A percentile compares a stretch with the other conserved stretches of the same genome.
Evolutionary conservation across 2,329 filamentous ascomycete species (phyloP).

Genomic region (Colletotrichum scovillei): DNA sequence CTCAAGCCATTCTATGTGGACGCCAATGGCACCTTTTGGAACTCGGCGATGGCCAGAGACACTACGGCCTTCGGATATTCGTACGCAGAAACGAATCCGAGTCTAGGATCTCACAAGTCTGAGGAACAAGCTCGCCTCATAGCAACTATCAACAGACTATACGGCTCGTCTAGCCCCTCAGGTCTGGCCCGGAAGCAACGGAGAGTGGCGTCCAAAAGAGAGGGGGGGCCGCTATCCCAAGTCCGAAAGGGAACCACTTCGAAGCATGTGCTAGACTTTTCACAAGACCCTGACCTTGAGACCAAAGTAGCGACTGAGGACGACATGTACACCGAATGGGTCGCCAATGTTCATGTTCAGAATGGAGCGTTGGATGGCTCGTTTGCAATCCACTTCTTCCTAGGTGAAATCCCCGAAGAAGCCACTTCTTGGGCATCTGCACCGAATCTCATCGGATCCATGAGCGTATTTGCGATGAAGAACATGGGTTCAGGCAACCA

Average conservation of each 20-base stretch:
- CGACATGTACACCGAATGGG: slow-evolving; percentile 70
- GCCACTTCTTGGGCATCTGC: slow-evolving; percentile 61
- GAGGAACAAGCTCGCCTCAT: slow-evolving; percentile 56
- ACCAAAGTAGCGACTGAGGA: slow-evolving; percentile 35
- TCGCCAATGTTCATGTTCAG: slow-evolving; percentile 72
- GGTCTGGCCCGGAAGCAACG: slow-evolving; percentile 28
- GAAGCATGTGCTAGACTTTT: slow-evolving; percentile 11
- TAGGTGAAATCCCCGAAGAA: slow-evolving; percentile 64
- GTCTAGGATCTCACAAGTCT: slow-evolving; percentile 48
- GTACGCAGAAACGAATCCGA: slow-evolving; percentile 70
- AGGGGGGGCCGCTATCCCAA: background rate
- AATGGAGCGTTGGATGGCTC: slow-evolving; percentile 71
- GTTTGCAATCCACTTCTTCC: slow-evolving; percentile 74
- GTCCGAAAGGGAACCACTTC: slow-evolving; percentile 34
- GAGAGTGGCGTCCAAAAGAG: background rate
- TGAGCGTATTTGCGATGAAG: slow-evolving; percentile 65
- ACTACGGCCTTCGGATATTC: slow-evolving; percentile 77
- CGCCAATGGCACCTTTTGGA: slow-evolving; percentile 72
- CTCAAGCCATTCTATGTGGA: slow-evolving; percentile 76
- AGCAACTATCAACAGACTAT: slow-evolving; percentile 64
- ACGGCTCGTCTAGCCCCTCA: slow-evolving; percentile 46
- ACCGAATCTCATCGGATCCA: slow-evolving; percentile 69
- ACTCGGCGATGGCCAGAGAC: slow-evolving; percentile 69
- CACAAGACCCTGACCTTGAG: background rate
- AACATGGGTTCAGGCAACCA: slow-evolving; percentile 46